Base-by-base conservation (phyloP, 2,329 filamentous ascomycete genomes). In the Verticillium dahliae region DNA sequence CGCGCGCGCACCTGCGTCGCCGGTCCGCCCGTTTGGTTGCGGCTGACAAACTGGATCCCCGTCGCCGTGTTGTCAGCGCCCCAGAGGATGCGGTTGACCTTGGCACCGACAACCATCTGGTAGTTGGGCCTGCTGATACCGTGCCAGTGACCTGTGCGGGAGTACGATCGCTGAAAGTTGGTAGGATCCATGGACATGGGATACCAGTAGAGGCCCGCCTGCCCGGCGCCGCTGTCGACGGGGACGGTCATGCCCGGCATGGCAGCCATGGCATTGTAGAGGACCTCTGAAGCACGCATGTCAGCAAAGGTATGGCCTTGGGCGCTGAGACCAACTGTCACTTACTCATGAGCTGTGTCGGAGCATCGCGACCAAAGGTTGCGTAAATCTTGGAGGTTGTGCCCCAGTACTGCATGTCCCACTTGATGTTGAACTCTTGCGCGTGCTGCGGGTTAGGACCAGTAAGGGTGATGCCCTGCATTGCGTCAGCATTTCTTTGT, bases 31-130 rank as follows among this genome's bases (percentile, higher is more conserved):
- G 66, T 67, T 59, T 67, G 65, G 1, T 65, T 62, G 0, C 66
- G 58, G 2, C 69, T 69, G 15, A 69, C 65, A 54, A 72, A 69
- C 14, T 67, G 64, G n/a, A 73, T 67, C 10, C 71, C 70, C 10
- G 66, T 68, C 11, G 70, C 70, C 4, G 62, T 67, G 33, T 66
- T 59, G 9, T 65, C 63, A 13, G 65, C 63, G 55, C 67, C 67
- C 22, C 69, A 68, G 31, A 68, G 60, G 14, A 70, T 64, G 9
- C 61, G 62, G 33, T 65, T 65, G 18, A 69, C 68, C 58, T 67
- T 69, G 18, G 64, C 61, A 35, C 66, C 65, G 15, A 67, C 65
- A 31, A 70, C 62, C 62, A 70, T 66, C 58, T 70, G 65, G 52
- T 69, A 70, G 60, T 70, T 70, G 56, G 63, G 61, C 33, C 69